Conservation (phyloP, 2,329 filamentous ascomycete genomes). For the Juglanconis juglandina region DNA sequence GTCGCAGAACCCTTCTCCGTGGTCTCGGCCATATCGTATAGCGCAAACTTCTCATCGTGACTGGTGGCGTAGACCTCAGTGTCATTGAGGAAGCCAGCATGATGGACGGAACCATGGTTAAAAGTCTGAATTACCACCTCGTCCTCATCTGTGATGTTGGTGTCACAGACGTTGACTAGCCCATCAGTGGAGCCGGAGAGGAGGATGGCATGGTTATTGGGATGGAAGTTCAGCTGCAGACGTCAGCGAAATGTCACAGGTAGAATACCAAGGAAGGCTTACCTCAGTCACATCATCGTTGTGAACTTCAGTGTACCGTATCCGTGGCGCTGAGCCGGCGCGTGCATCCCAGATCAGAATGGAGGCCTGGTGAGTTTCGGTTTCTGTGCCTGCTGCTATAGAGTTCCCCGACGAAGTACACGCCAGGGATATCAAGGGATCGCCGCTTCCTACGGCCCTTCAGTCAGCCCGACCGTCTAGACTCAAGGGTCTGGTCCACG, state of each 20-base stretch:
- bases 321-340: slow-evolving; percentile 41
- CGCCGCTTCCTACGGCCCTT: slow-evolving; percentile 36
- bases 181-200: slow-evolving; percentile 78
- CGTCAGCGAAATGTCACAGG: neutral
- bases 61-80: slow-evolving; percentile 69
- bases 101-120: slow-evolving; percentile 74
- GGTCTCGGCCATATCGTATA: slow-evolving; percentile 67
- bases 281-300: slow-evolving; percentile 66
- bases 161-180: slow-evolving; percentile 74
- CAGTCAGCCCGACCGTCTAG: slow-evolving; percentile 19
- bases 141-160: slow-evolving; percentile 67
- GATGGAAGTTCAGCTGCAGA: slow-evolving; percentile 59
- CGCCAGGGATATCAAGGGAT: slow-evolving; percentile 63
- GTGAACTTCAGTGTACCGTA: slow-evolving; percentile 62
- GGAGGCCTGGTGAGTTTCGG: slow-evolving; percentile 60
- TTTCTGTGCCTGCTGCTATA: slow-evolving; percentile 70
- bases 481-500: neutral
- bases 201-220: slow-evolving; percentile 56
- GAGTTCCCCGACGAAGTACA: slow-evolving; percentile 54
- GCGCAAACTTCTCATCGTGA: slow-evolving; percentile 73
- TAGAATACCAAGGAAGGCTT: slow-evolving; percentile 6
- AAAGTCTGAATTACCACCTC: slow-evolving; percentile 75
- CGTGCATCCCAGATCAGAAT: slow-evolving; percentile 63
- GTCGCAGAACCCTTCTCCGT: slow-evolving; percentile 56
- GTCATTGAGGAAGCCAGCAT: slow-evolving; percentile 65